Base-by-base conservation (phyloP, 2,329 filamentous ascomycete genomes). In the Lecanicillium sp. region DNA sequence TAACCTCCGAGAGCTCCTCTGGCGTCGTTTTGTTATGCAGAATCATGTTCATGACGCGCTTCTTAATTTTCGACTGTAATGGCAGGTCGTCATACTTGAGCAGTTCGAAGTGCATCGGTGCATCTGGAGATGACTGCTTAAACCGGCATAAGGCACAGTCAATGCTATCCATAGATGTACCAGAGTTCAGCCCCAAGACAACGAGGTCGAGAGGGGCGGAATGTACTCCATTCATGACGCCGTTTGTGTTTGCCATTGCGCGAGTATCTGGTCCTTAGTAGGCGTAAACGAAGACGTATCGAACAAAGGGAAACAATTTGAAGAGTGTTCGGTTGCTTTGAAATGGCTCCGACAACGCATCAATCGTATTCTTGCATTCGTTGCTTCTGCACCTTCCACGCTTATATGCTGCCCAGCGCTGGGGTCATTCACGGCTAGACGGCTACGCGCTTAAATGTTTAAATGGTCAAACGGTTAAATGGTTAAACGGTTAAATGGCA, bases 101-200 rank as follows among this genome's bases (percentile, higher is more conserved):
- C 5, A 79, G 58, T 47, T 73, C 64, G 44, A 79, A 71, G 46
- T 72, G 66, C 64, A 80, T 68, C 3, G 70, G 64, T 5, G 62
- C 58, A 6, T 66, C 59, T 1, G 73, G 73, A 5, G 63, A 62
- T 15, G 64, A 62, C 49, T 79, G 75, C 33, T 58, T 59, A 51
- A 78, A 79, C 37, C 58, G 70, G 48, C 74, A 76, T 8, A 78
- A 60, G 2, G 71, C 73, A 46, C 72, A 77, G 51, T 78, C 71
- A 33, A 80, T 75, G 18, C 69, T 67, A 50, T 74, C 70, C 71
- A 77, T 70, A 2, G 65, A n/a, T n/a, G n/a, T n/a, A n/a, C n/a
- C n/a, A n/a, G n/a, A n/a, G n/a, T n/a, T n/a, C n/a, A n/a, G n/a
- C n/a, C n/a, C n/a, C n/a, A n/a, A 42, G 78, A 25, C 22, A 6